phyloP scores from a whole-genome alignment of 768 basidiomycete genomes.

The Hysterangium stoloniferum region DNA sequence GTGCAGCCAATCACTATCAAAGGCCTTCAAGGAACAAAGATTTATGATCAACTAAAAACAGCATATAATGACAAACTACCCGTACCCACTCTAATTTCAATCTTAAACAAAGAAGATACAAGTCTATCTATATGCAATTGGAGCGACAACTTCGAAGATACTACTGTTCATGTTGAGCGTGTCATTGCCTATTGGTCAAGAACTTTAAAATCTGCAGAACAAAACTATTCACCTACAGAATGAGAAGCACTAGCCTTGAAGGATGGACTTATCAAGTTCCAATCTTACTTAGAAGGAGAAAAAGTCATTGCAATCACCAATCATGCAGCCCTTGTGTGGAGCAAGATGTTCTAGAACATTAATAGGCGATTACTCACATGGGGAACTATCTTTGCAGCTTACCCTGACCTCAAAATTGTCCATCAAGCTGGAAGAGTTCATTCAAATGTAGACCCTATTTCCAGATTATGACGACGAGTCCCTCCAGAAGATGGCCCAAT shows the following conservation, averaged over 20 bases:
- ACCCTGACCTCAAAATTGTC: slow-evolving; percentile 10
- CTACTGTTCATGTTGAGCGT: slow-evolving; percentile 12
- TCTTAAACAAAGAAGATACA: slow-evolving; percentile 15
- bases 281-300: slow-evolving; percentile 16
- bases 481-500: neutral
- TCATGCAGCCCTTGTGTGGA: slow-evolving; percentile 14
- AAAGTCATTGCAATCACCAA: slow-evolving; percentile 12
- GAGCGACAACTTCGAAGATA: slow-evolving; percentile 17
- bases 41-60: slow-evolving; percentile 14
- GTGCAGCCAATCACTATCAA: slow-evolving; percentile 18
- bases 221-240: slow-evolving; percentile 15
- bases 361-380: slow-evolving; percentile 12
- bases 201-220: slow-evolving; percentile 14
- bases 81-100: slow-evolving; percentile 4
- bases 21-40: slow-evolving; percentile 18
- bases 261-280: slow-evolving; percentile 15
- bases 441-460: slow-evolving; percentile 15
- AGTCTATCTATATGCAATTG: slow-evolving; percentile 23
- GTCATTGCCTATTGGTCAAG: slow-evolving; percentile 15
- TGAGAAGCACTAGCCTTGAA: slow-evolving; percentile 13
- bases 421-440: slow-evolving; percentile 14
- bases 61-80: slow-evolving; percentile 7
- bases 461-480: neutral
- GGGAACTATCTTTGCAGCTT: slow-evolving; percentile 12
- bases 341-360: slow-evolving; percentile 13